Conservation (phyloP, 345 rosid genomes). For the Gynandropsis gynandra region DNA sequence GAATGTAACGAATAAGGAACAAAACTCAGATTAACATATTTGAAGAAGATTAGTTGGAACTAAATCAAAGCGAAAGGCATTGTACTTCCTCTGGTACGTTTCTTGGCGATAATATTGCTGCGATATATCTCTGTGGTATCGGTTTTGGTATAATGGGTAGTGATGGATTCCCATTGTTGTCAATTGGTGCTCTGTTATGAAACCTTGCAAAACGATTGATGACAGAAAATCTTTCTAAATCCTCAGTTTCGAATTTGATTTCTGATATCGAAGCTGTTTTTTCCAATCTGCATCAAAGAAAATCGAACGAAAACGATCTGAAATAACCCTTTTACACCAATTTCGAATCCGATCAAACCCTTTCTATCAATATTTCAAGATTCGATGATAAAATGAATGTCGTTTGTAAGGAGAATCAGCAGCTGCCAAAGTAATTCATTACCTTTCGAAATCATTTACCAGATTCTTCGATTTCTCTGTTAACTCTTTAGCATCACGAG, state of each 20-base stretch:
- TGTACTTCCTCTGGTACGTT: constrained; percentile 61
- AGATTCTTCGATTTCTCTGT: constrained; percentile 42
- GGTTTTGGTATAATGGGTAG: constrained; percentile 27
- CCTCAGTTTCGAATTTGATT: constrained; percentile 61
- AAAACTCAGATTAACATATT: too few relatives aligned
- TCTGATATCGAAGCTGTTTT: constrained; percentile 41
- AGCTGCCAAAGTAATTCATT: constrained; percentile 8
- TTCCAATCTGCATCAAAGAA: constrained; percentile 47
- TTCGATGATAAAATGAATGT: not conserved
- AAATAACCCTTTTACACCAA: not conserved
- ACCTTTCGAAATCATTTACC: constrained; percentile 53
- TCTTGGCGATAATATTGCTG: constrained; percentile 53
- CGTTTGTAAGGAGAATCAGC: not conserved
- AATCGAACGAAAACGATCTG: not conserved
- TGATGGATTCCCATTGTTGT: constrained; percentile 30
- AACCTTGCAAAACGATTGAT: constrained; percentile 89
- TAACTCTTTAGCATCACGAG: constrained; percentile 39
- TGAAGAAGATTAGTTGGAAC: constrained; percentile 13
- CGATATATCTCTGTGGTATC: constrained; percentile 56
- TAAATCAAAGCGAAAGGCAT: constrained; percentile 59
- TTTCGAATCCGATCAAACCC: not conserved
- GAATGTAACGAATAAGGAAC: too few relatives aligned
- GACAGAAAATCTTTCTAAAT: constrained; percentile 61
- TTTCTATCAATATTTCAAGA: not conserved
- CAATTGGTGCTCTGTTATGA: constrained; percentile 52